Evolutionary conservation across 2,329 filamentous ascomycete species (phyloP).

Genomic region (Pestalotiopsis sp.): DNA sequence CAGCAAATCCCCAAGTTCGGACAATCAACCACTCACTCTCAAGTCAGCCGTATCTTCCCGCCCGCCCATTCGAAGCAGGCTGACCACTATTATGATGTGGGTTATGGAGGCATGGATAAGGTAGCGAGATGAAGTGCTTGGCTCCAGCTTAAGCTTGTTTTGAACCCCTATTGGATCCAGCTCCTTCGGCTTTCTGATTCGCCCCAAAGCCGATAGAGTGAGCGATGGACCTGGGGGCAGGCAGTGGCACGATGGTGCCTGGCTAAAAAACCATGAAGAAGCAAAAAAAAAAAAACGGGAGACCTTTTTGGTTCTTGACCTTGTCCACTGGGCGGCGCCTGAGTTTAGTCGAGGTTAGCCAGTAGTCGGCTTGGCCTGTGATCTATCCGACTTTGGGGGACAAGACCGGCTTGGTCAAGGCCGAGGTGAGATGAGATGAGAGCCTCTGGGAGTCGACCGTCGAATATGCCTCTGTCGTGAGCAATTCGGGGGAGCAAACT

Average conservation of each 20-base stretch:
- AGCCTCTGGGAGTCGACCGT: background rate
- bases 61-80: background rate
- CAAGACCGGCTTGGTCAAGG: background rate
- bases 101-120: background rate
- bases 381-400: background rate
- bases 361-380: background rate
- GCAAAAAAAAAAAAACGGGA: background rate
- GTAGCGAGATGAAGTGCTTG: conserved; percentile 6
- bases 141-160: conserved; percentile 9
- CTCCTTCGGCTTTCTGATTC: background rate
- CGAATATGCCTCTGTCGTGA: background rate
- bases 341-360: background rate
- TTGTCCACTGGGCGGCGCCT: background rate
- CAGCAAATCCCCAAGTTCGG: background rate
- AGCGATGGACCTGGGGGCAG: background rate
- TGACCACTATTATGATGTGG: background rate
- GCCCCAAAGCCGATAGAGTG: background rate
- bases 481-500: background rate
- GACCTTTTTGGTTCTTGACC: background rate
- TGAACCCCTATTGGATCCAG: conserved; percentile 7
- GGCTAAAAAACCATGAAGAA: background rate
- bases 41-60: no score
- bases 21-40: background rate
- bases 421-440: background rate
- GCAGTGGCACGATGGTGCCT: background rate